These are phyloP conservation scores for Paragyromitra xinjiangensis DNA, from an alignment of 495 filamentous ascomycete species.

Conservation along the genomic window DNA sequence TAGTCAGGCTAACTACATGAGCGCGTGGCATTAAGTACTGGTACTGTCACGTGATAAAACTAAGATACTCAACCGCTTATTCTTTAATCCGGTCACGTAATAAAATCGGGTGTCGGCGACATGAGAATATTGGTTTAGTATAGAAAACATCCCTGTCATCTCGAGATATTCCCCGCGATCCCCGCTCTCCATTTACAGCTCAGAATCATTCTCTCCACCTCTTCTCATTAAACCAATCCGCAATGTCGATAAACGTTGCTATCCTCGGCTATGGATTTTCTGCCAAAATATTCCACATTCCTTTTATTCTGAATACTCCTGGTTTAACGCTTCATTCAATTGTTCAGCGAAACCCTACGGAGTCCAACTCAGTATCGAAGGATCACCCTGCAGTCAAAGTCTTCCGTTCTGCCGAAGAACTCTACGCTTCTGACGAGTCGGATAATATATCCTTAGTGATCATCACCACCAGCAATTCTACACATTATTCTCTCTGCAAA, in stretches of 20 bases:
- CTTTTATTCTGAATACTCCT: constrained; percentile 74
- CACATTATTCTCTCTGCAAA: constrained; percentile 73
- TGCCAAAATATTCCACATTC: constrained; percentile 90
- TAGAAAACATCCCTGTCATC: constrained; percentile 21
- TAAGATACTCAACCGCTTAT: not conserved
- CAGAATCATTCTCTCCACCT: constrained; percentile 10
- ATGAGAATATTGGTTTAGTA: constrained; percentile 13
- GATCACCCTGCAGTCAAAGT: constrained; percentile 74
- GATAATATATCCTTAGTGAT: constrained; percentile 72
- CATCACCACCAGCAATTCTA: constrained; percentile 77
- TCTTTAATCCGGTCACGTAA: constrained; percentile 5
- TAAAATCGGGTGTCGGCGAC: not conserved
- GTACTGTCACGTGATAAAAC: not conserved
- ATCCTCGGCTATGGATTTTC: constrained; percentile 78
- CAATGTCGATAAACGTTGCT: constrained; percentile 63
- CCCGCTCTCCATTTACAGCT: constrained; percentile 33
- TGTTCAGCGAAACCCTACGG: constrained; percentile 77
- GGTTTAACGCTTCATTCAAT: constrained; percentile 77
- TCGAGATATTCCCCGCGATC: constrained; percentile 26
- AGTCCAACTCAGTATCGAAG: constrained; percentile 69
- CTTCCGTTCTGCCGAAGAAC: constrained; percentile 66
- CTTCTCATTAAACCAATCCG: constrained; percentile 20
- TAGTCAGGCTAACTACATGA: too few species aligned
- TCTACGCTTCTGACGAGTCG: constrained; percentile 69
- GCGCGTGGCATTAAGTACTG: too few species aligned